Conservation (phyloP, 305 asterid species). For the Fraxinus velutina region DNA sequence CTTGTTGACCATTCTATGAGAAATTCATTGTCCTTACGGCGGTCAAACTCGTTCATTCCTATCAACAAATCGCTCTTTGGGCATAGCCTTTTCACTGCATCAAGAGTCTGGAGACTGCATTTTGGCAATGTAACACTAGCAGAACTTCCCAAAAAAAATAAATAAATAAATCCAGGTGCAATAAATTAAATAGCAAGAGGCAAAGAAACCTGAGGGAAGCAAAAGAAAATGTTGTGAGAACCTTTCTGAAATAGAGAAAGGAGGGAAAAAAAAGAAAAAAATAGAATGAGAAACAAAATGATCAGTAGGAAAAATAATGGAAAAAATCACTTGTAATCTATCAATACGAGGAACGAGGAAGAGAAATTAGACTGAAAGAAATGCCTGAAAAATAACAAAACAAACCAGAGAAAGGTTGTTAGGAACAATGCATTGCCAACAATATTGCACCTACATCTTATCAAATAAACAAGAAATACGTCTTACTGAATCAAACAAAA, state of each 20-base stretch:
- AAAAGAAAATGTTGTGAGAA: slow-evolving; percentile 86
- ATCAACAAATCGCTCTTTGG: slow-evolving; percentile 83
- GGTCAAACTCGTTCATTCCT: slow-evolving; percentile 97
- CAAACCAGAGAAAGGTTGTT: too few relatives aligned
- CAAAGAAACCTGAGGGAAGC: slow-evolving; percentile 77
- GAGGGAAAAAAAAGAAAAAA: background rate
- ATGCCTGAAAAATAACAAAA: background rate
- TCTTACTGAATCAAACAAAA: slow-evolving; percentile 1
- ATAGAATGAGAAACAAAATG: slow-evolving; percentile 8
- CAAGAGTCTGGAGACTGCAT: slow-evolving; percentile 59
- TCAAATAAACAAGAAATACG: background rate
- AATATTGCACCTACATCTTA: background rate
- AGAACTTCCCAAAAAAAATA: slow-evolving; percentile 17
- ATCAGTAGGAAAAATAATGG: background rate
- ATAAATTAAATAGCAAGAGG: background rate
- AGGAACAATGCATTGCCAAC: too few relatives aligned
- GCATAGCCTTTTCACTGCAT: slow-evolving; percentile 65
- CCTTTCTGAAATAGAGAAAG: slow-evolving; percentile 53
- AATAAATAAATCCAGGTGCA: background rate
- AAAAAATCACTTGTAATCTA: background rate
- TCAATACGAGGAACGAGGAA: background rate
- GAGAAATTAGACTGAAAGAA: background rate
- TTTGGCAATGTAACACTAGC: slow-evolving; percentile 14
- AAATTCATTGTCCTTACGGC: slow-evolving; percentile 75
- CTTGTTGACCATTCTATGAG: slow-evolving; percentile 81